Evolutionary conservation across 495 filamentous ascomycete genomes (phyloP).

Genomic region (Podospora conica): DNA sequence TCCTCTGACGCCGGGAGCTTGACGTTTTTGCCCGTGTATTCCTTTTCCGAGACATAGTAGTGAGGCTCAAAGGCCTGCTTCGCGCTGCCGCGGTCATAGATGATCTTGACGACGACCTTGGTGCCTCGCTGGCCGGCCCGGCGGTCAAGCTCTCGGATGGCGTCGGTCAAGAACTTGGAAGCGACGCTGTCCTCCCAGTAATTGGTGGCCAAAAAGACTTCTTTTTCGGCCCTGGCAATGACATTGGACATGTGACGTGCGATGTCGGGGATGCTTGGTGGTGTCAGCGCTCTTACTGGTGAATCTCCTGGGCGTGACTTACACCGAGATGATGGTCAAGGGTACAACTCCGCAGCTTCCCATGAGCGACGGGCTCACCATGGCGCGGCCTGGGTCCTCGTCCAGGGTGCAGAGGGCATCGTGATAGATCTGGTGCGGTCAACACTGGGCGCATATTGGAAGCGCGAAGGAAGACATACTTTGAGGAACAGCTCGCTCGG

Average conservation of each 20-base stretch:
- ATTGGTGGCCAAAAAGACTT: constrained; percentile 68
- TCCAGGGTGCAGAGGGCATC: constrained; percentile 59
- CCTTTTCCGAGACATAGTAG: constrained; percentile 49
- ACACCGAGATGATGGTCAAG: constrained; percentile 60
- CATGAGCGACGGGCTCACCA: constrained; percentile 66
- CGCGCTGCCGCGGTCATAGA: constrained; percentile 66
- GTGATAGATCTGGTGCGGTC: constrained; percentile 50
- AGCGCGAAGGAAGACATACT: constrained; percentile 27
- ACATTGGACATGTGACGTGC: constrained; percentile 68
- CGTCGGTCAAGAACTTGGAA: constrained; percentile 59
- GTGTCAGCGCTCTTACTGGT: not conserved
- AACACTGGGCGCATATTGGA: not conserved
- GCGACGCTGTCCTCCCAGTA: constrained; percentile 67
- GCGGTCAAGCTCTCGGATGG: constrained; percentile 59
- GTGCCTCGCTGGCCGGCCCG: constrained; percentile 53
- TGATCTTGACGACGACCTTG: constrained; percentile 62
- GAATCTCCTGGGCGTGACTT: constrained; percentile 13
- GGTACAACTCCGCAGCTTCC: constrained; percentile 61
- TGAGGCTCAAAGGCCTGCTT: constrained; percentile 60
- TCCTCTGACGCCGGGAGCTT: constrained; percentile 54
- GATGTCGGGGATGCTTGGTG: constrained; percentile 55
- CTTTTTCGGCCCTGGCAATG: constrained; percentile 63
- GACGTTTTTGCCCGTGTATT: constrained; percentile 52
- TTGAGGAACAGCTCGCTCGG: constrained; percentile 63
- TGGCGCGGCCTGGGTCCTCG: constrained; percentile 46